Conservation (phyloP, 257 asterid genomes). For the Plantago elongata region DNA sequence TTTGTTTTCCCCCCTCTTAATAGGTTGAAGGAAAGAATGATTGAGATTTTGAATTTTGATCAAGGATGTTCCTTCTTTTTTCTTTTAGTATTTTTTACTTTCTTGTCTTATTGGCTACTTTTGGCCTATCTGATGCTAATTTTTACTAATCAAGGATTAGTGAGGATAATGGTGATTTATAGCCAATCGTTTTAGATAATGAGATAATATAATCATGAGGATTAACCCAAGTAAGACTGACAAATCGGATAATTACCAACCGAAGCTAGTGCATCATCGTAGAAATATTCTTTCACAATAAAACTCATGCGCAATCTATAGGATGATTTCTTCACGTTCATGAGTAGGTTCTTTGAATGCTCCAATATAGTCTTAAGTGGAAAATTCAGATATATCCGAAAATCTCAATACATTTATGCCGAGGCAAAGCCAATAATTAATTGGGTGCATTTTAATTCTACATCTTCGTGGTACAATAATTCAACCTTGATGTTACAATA, state of each 20-base stretch:
- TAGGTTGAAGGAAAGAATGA: constrained; percentile 9
- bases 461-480: too few relatives aligned
- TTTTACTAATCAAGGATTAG: constrained; percentile 1
- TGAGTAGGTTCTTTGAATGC: constrained; percentile 33
- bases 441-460: too few relatives aligned
- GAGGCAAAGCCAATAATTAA: too few relatives aligned
- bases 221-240: constrained; percentile 14
- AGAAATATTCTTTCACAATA: constrained; percentile 2
- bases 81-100: not conserved
- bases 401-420: too few relatives aligned
- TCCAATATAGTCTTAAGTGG: not conserved
- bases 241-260: constrained; percentile 7
- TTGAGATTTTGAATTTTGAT: not conserved
- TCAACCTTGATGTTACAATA: too few relatives aligned
- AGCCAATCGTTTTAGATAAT: constrained; percentile 18
- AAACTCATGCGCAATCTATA: constrained; percentile 11
- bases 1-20: constrained; percentile 15
- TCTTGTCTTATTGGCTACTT: not conserved
- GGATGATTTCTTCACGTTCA: constrained; percentile 15
- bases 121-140: constrained; percentile 10
- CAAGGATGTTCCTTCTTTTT: too few relatives aligned
- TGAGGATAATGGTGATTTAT: not conserved
- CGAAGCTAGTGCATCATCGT: constrained; percentile 20
- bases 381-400: too few relatives aligned
- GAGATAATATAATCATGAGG: constrained; percentile 11